phyloP scores from a whole-genome alignment of 1,284 basidiomycete species.

The Puccinia hordei region DNA sequence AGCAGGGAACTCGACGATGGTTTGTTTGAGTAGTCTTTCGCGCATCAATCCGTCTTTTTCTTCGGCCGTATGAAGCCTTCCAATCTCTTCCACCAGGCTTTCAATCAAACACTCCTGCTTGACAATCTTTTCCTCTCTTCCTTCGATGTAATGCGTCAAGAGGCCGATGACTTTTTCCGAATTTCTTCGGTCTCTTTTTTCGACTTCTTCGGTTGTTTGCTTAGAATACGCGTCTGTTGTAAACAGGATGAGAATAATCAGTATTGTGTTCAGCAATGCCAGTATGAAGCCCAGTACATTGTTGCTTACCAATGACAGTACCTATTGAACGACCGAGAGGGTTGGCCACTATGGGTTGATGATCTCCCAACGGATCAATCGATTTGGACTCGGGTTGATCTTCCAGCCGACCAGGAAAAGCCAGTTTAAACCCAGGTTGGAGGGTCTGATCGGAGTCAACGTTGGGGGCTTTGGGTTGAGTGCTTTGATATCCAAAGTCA shows the following conservation, averaged over 20 bases:
- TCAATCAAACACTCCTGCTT: slow-evolving; percentile 22
- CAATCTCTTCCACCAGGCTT: slow-evolving; percentile 30
- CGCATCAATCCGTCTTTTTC: not conserved
- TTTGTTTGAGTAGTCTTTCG: not conserved
- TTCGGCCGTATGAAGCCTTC: not conserved
- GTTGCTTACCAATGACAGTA: not conserved
- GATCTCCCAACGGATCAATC: not conserved
- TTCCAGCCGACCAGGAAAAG: not conserved
- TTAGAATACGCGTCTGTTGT: not conserved
- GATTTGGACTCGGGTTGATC: not conserved
- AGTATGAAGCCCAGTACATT: too few species aligned
- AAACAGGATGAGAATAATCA: not conserved
- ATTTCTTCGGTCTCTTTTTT: not conserved
- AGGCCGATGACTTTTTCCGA: slow-evolving; percentile 18
- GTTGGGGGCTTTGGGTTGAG: not conserved
- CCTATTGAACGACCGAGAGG: not conserved
- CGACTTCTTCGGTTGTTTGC: not conserved
- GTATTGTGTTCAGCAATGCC: not conserved
- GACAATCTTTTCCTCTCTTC: slow-evolving; percentile 7
- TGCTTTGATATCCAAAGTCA: not conserved
- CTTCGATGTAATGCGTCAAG: slow-evolving; percentile 15
- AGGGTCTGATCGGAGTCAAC: not conserved
- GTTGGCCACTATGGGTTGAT: not conserved
- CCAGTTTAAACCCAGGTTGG: not conserved
- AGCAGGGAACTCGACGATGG: not conserved